These are phyloP conservation scores for Plasmopara viticola DNA, from an alignment of 352 stramenopile genomes.

Conservation along the genomic window DNA sequence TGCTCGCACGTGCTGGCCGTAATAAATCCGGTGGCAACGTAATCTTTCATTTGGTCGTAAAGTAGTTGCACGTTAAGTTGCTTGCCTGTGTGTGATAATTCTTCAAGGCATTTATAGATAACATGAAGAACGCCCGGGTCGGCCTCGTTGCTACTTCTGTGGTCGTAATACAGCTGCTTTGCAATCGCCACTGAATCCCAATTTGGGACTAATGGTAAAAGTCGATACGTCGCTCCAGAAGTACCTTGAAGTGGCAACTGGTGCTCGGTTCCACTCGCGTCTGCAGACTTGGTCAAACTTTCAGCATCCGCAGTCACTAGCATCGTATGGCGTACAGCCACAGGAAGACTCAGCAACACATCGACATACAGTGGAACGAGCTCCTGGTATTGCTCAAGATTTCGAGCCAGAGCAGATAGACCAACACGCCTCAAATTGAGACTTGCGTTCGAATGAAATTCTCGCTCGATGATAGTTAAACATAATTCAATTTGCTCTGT, in stretches of 20 bases:
- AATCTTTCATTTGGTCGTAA: slow-evolving; percentile 57
- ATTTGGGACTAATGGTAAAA: slow-evolving; percentile 33
- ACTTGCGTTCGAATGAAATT: slow-evolving; percentile 50
- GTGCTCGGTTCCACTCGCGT: slow-evolving; percentile 9
- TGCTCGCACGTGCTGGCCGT: slow-evolving; percentile 31
- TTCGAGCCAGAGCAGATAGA: slow-evolving; percentile 48
- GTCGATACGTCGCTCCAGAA: slow-evolving; percentile 45
- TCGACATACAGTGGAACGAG: slow-evolving; percentile 73
- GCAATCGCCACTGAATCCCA: slow-evolving; percentile 64
- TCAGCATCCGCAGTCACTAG: slow-evolving; percentile 10
- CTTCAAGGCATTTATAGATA: slow-evolving; percentile 48
- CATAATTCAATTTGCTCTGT: slow-evolving; percentile 67
- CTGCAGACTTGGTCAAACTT: not conserved
- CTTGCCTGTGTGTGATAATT: slow-evolving; percentile 21
- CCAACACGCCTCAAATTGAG: slow-evolving; percentile 61
- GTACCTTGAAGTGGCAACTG: slow-evolving; percentile 49
- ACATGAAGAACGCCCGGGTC: slow-evolving; percentile 41
- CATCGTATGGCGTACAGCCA: slow-evolving; percentile 34
- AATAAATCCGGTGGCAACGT: slow-evolving; percentile 38
- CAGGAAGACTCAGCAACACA: slow-evolving; percentile 58
- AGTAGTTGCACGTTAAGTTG: slow-evolving; percentile 26
- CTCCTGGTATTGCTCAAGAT: slow-evolving; percentile 59
- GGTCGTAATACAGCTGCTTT: slow-evolving; percentile 75
- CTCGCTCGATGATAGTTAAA: slow-evolving; percentile 64
- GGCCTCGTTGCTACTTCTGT: slow-evolving; percentile 26